Evolutionary conservation across 2,329 filamentous ascomycete genomes (phyloP).

Genomic region (Arachnopeziza araneosa): DNA sequence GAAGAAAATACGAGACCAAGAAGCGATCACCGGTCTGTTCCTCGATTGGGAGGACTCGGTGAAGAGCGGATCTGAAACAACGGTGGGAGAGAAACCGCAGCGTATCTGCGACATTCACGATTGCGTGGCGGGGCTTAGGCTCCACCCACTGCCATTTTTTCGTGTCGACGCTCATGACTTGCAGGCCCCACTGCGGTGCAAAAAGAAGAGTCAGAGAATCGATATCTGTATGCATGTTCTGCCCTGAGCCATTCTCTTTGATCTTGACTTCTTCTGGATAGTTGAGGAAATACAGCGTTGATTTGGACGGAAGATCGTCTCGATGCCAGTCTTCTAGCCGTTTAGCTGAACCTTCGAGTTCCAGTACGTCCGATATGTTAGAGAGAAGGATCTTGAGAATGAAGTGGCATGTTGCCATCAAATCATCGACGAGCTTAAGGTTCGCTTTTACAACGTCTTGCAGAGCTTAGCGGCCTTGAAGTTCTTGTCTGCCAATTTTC

Average conservation of each 20-base stretch:
- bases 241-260: conserved; percentile 40
- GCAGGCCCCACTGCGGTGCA: conserved; percentile 51
- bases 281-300: conserved; percentile 50
- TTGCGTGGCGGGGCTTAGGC: conserved; percentile 45
- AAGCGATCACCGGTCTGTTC: no score
- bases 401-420: conserved; percentile 45
- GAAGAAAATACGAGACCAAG: no score
- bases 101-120: conserved; percentile 56
- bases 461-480: conserved; percentile 45
- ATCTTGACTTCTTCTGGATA: conserved; percentile 43
- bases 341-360: conserved; percentile 36
- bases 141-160: conserved; percentile 48
- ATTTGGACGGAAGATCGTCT: conserved; percentile 44
- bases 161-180: conserved; percentile 37
- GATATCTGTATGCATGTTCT: conserved; percentile 54
- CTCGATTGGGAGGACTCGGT: no score
- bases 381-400: conserved; percentile 37
- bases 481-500: conserved; percentile 34
- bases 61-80: conserved; percentile 20
- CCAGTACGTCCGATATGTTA: conserved; percentile 41
- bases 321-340: conserved; percentile 48
- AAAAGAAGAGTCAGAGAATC: conserved; percentile 50
- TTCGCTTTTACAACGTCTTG: conserved; percentile 17
- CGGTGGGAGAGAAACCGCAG: conserved; percentile 43
- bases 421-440: conserved; percentile 38